Conservation (phyloP, 805 yeast genomes). For the Kodamaea neixiangensis region DNA sequence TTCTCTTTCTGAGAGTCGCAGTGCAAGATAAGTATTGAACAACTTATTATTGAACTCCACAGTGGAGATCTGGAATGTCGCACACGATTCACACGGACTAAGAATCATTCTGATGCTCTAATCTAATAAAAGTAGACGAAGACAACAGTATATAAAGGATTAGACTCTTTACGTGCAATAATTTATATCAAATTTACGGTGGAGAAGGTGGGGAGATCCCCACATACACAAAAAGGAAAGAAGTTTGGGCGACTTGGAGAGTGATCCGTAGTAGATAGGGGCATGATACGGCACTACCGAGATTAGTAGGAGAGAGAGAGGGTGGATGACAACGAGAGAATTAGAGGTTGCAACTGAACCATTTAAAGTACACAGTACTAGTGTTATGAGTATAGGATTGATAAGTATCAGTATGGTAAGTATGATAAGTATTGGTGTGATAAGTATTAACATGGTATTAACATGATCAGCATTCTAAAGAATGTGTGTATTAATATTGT, state of each 20-base stretch:
- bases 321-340: background rate
- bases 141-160: background rate
- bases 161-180: background rate
- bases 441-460: no score
- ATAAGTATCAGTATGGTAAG: no score
- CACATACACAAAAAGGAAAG: background rate
- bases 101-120: background rate
- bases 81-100: slow-evolving; percentile 24
- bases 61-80: slow-evolving; percentile 14
- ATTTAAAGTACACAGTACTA: no score
- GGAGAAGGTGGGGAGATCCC: slow-evolving; percentile 3
- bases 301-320: background rate
- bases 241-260: background rate
- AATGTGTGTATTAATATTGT: no score
- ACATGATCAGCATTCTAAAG: no score
- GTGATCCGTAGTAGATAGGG: background rate
- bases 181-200: background rate
- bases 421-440: no score
- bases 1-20: slow-evolving; percentile 1
- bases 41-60: slow-evolving; percentile 12
- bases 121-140: background rate
- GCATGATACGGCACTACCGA: background rate
- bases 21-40: slow-evolving; percentile 12
- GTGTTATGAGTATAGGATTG: no score
- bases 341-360: no score